A percentile compares a stretch with the other conserved stretches of the same genome.
These are phyloP conservation scores for Lasiosphaeria hispida DNA, from an alignment of 495 filamentous ascomycete species.

Conservation along the genomic window DNA sequence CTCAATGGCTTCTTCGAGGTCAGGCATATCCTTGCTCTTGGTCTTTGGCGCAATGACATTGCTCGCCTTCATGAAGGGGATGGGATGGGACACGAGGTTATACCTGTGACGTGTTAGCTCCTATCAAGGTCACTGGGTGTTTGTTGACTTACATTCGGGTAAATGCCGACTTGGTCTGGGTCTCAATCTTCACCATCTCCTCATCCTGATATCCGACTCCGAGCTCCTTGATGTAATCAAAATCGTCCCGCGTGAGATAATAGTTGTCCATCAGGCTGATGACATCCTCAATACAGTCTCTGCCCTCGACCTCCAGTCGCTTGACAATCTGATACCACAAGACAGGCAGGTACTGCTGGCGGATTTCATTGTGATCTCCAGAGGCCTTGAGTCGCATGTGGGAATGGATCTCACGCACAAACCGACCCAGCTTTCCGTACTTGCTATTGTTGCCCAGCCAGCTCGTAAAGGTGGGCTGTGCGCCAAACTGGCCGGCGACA, in stretches of 20 bases:
- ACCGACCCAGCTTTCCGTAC: constrained; percentile 77
- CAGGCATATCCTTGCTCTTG: constrained; percentile 73
- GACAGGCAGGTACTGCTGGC: constrained; percentile 88
- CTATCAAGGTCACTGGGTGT: not conserved
- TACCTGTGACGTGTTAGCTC: constrained; percentile 55
- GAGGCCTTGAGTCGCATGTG: constrained; percentile 92
- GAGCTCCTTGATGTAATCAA: constrained; percentile 86
- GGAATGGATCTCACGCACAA: constrained; percentile 90
- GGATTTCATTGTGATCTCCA: constrained; percentile 90
- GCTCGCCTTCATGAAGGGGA: constrained; percentile 94
- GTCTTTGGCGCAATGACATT: constrained; percentile 68
- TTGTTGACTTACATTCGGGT: constrained; percentile 65
- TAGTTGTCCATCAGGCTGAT: constrained; percentile 97
- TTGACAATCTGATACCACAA: constrained; percentile 82
- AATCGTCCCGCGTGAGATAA: constrained; percentile 93
- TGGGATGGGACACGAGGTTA: constrained; percentile 79
- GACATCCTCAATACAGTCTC: constrained; percentile 65
- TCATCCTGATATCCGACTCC: constrained; percentile 81
- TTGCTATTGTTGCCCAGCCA: constrained; percentile 98
- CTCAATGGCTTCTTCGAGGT: constrained; percentile 94
- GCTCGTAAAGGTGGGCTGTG: constrained; percentile 63
- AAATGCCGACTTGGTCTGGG: constrained; percentile 82
- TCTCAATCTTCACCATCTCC: constrained; percentile 70
- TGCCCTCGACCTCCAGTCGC: constrained; percentile 67
- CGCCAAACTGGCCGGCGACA: constrained; percentile 69